Evolutionary conservation across 352 stramenopile species (phyloP).

Genomic region (Globisporangium paroecandrum): DNA sequence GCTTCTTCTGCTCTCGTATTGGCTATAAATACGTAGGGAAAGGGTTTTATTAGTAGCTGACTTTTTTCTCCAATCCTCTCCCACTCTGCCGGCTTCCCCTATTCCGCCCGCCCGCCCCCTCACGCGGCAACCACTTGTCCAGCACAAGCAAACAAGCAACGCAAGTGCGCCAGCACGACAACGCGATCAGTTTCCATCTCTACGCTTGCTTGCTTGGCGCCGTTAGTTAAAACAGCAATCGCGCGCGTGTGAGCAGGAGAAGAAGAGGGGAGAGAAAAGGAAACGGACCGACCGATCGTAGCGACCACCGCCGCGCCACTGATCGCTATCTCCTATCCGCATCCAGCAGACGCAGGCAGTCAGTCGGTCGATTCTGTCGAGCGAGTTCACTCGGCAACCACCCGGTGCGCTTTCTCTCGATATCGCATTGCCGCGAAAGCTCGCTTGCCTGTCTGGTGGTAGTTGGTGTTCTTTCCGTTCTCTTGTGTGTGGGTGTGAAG

Average conservation of each 20-base stretch:
- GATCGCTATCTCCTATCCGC: background rate
- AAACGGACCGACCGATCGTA: slow-evolving; percentile 1
- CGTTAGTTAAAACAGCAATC: background rate
- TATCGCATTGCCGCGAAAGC: background rate
- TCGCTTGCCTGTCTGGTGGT: background rate
- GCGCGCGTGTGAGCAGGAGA: background rate
- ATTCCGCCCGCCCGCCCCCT: background rate
- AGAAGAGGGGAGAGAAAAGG: background rate
- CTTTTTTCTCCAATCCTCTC: slow-evolving; percentile 12
- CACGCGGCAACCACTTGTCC: slow-evolving; percentile 7
- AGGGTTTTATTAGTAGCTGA: slow-evolving; percentile 2
- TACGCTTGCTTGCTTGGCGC: background rate
- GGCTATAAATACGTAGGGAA: background rate
- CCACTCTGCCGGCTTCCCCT: background rate
- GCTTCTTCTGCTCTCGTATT: background rate
- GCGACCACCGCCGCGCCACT: background rate
- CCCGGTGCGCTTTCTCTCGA: background rate
- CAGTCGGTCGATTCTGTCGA: background rate
- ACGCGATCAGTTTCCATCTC: slow-evolving; percentile 12
- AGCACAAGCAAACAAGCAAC: background rate
- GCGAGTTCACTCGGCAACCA: background rate
- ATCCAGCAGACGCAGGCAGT: background rate
- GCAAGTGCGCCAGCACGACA: background rate
- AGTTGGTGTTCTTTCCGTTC: background rate
- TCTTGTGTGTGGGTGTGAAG: background rate